phyloP scores from a whole-genome alignment of 2,329 filamentous ascomycete genomes.

The Nothopassalora personata region DNA sequence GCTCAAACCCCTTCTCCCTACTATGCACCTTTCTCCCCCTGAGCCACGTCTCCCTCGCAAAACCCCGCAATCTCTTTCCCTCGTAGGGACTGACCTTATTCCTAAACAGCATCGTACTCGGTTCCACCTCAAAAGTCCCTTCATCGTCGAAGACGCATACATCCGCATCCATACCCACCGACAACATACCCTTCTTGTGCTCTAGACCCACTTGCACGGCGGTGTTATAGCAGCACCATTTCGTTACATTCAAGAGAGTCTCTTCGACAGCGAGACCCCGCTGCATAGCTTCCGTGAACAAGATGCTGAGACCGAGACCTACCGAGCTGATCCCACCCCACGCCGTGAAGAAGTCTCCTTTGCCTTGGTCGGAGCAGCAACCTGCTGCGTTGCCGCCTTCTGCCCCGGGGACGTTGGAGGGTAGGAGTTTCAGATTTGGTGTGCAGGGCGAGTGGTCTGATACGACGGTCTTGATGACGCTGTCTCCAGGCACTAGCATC shows the following conservation, averaged over 20 bases:
- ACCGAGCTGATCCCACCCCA: conserved; percentile 97
- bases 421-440: conserved; percentile 84
- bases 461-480: conserved; percentile 85
- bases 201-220: conserved; percentile 81
- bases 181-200: conserved; percentile 73
- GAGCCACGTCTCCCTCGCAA: conserved; percentile 81
- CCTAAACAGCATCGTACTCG: conserved; percentile 85
- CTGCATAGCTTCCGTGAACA: conserved; percentile 70
- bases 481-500: conserved; percentile 57
- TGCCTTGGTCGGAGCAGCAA: conserved; percentile 37
- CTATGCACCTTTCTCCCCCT: conserved; percentile 70
- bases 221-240: conserved; percentile 80
- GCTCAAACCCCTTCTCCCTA: conserved; percentile 58
- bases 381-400: conserved; percentile 27
- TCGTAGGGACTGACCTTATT: conserved; percentile 92
- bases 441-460: conserved; percentile 97
- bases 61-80: conserved; percentile 68
- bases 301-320: conserved; percentile 82
- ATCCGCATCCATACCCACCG: conserved; percentile 80
- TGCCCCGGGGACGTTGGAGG: conserved; percentile 56
- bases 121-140: conserved; percentile 63
- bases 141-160: conserved; percentile 86
- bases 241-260: conserved; percentile 70
- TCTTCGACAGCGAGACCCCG: conserved; percentile 50
- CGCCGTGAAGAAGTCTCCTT: conserved; percentile 87